These are phyloP conservation scores for Leersia perrieri DNA, from an alignment of 176 grass and related monocot species.

Conservation along the genomic window DNA sequence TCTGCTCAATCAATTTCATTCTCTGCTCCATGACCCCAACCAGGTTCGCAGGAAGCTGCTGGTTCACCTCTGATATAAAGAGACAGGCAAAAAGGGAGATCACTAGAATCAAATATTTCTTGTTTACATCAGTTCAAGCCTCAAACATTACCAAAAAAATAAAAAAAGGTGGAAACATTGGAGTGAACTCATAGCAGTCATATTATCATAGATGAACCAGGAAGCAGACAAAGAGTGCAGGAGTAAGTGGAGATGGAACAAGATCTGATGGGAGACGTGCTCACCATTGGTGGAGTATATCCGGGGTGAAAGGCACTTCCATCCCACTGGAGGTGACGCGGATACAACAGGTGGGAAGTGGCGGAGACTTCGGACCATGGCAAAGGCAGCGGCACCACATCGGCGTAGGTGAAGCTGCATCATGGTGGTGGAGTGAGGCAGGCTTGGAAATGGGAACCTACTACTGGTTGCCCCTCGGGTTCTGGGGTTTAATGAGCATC, in stretches of 20 bases:
- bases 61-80: conserved; percentile 41
- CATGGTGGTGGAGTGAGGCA: conserved; percentile 4
- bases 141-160: background rate
- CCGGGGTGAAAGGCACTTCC: background rate
- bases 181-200: background rate
- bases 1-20: conserved; percentile 72
- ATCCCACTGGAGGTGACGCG: background rate
- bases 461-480: background rate
- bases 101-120: background rate
- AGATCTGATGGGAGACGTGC: conserved; percentile 7
- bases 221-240: background rate
- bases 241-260: background rate
- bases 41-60: conserved; percentile 61
- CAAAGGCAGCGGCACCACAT: conserved; percentile 35
- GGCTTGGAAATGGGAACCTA: conserved; percentile 17
- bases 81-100: background rate
- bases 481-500: background rate
- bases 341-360: background rate
- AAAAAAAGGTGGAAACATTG: background rate
- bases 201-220: background rate
- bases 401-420: conserved; percentile 41
- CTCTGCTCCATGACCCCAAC: conserved; percentile 75
- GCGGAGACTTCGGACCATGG: conserved; percentile 9
- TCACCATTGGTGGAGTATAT: conserved; percentile 37
- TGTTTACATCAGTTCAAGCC: background rate